Evolutionary conservation across 129 eudicot genomes (phyloP).

Genomic region (Arctium lappa): DNA sequence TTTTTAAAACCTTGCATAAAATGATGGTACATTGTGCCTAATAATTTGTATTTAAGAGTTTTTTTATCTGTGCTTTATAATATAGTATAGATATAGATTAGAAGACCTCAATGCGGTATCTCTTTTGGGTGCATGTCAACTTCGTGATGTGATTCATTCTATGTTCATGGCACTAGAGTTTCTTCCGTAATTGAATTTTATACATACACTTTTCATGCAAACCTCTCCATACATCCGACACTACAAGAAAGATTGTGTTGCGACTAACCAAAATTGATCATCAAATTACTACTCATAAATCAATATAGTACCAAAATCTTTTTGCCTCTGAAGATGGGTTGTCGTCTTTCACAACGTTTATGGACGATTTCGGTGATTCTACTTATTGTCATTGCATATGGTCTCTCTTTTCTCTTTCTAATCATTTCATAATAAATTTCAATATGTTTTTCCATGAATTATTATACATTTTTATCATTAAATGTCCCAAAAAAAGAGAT

Average conservation of each 20-base stretch:
- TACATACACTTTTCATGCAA: background rate
- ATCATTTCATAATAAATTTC: background rate
- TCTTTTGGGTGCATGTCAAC: conserved; percentile 10
- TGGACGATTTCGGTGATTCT: background rate
- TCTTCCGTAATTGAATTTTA: background rate
- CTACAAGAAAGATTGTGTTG: background rate
- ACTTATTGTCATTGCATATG: background rate
- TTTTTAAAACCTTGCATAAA: too few species aligned
- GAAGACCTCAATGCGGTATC: background rate
- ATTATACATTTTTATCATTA: background rate
- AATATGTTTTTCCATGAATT: background rate
- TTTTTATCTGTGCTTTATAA: too few species aligned
- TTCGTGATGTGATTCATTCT: conserved; percentile 2
- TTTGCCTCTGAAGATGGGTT: background rate
- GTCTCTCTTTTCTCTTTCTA: background rate
- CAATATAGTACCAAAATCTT: background rate
- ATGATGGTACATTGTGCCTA: too few species aligned
- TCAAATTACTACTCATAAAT: background rate
- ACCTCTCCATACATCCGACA: background rate
- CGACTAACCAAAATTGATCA: background rate
- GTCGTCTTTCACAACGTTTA: background rate
- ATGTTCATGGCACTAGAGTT: background rate
- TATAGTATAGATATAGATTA: too few species aligned
- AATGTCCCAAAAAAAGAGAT: background rate
- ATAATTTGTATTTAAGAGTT: too few species aligned